Base-by-base conservation (phyloP, 208 protist species). In the Entamoeba histolytica region DNA sequence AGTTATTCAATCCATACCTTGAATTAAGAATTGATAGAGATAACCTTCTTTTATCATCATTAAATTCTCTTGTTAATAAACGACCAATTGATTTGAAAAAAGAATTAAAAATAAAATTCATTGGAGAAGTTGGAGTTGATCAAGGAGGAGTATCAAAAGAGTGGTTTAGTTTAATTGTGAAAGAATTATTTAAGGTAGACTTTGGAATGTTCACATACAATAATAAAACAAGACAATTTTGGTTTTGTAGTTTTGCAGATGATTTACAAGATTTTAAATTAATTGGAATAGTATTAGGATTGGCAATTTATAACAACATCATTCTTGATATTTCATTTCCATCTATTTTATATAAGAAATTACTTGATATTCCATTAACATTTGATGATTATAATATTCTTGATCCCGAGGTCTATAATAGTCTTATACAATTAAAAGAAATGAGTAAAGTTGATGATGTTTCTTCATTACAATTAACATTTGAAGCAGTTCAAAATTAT, bases 261-360 rank as follows among this genome's bases (percentile, higher is more conserved):
- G 35, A 52, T 19, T 49, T 44, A 12, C 14, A 19, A 49, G 92
- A 93, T n/a, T 94, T 44, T 35, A 14, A 94, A 61, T 49, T 95
- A 6, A 93, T 94, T 61, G 94, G 94, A n/a, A 69, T 87, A n/a
- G 10, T 95, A 5, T 51, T 95, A 19, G 94, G 94, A 8, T 14
- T 95, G 23, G 94, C 94, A 8, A 94, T 95, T 73, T 95, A 93
- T 35, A 95, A 95, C 47, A 31, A 49, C 5, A 92, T 93, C n/a
- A 92, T 94, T 49, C 14, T 95, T 31, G 91, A 95, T 92, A 10
- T 95, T 39, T n/a, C 49, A 91, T 93, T 95, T 44, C 94, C 94
- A 61, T 19, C 3, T 28, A 49, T 73, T 51, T 31, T 94, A 3
- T 94, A 55, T 28, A 94, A 93, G 44, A 94, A 94, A 28, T 35